Evolutionary conservation across 768 basidiomycete genomes (phyloP).

Genomic region (Mycena leptocephala): DNA sequence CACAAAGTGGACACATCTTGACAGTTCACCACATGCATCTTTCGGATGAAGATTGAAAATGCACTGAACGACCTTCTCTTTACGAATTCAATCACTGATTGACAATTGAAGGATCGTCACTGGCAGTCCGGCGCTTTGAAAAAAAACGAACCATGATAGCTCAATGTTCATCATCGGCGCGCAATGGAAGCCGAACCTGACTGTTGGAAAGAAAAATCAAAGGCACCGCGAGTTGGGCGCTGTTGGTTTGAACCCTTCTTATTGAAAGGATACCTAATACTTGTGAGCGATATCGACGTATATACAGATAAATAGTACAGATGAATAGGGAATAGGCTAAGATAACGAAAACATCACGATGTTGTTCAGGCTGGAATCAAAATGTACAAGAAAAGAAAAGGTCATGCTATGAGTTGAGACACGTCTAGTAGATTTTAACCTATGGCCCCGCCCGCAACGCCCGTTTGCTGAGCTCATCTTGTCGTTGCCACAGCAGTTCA

Average conservation of each 20-base stretch:
- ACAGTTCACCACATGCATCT: no score
- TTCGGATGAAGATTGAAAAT: no score
- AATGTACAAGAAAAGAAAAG: slow-evolving; percentile 33
- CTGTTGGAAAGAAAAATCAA: background rate
- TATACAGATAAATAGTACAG: slow-evolving; percentile 41
- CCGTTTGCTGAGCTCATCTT: slow-evolving; percentile 65
- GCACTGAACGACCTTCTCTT: no score
- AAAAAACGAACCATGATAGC: no score
- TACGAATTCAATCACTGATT: no score
- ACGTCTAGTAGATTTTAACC: slow-evolving; percentile 20
- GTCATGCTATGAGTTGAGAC: slow-evolving; percentile 3
- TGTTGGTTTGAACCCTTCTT: slow-evolving; percentile 27
- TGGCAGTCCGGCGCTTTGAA: no score
- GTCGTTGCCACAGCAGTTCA: slow-evolving; percentile 90
- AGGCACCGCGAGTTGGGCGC: background rate
- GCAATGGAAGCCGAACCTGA: background rate
- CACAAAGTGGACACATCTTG: no score
- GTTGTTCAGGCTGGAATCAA: slow-evolving; percentile 8
- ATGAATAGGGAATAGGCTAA: slow-evolving; percentile 23
- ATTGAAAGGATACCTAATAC: slow-evolving; percentile 36
- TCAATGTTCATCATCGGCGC: no score
- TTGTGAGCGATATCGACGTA: slow-evolving; percentile 33
- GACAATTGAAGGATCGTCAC: no score
- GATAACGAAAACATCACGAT: slow-evolving; percentile 25
- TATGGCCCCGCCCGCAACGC: slow-evolving; percentile 37